Base-by-base conservation (phyloP, 164 flowering plant species). In the Aristolochia californica region DNA sequence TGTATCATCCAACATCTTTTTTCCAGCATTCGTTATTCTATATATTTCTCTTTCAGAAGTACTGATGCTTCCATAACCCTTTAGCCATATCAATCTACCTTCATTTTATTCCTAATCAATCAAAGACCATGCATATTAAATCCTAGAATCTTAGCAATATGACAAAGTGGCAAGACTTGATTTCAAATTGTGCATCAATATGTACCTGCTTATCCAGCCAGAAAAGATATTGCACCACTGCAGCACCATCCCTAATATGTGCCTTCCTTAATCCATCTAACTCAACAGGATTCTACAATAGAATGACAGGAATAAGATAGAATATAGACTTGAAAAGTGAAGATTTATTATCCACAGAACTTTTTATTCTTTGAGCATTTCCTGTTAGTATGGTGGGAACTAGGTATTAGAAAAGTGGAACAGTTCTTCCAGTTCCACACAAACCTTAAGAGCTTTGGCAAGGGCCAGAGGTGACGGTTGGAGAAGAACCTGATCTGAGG, bases 221-320 rank as follows among this genome's bases (percentile, higher is more conserved):
- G 52, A 67, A 82, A 73, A 89, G 83, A 75, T 77, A 93, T 62
- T 93, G 96, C 67, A 93, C 99, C 63, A 93, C 90, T 62, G 99
- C 96, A 58, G 95, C 97, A 60, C 99, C 99, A 78, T 93, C 99
- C 47, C 97, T 85, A 47, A 93, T 62, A 53, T 93, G 99, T 21
- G 89, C 83, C 26, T 84, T 83, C 66, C 77, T 90, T 62, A 87
- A 62, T 23, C 99, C 97, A 24, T 93, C 88, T 78, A 89, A 71
- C 77, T 93, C 99, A 69, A 78, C 88, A 30, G 97, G 84, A 72
- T 93, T 93, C 99, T 91, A 66, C 30, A 51, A 51, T 18, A 60
- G 13, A 16, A 27, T 15, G 13, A 26, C 43, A 54, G 14, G 8
- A 17, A 47, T n/a, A 4, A 47, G 13, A 17, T 45, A 47, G 15